These are phyloP conservation scores for Hyaloperonospora arabidopsidis DNA, from an alignment of 352 stramenopile genomes.

Conservation along the genomic window DNA sequence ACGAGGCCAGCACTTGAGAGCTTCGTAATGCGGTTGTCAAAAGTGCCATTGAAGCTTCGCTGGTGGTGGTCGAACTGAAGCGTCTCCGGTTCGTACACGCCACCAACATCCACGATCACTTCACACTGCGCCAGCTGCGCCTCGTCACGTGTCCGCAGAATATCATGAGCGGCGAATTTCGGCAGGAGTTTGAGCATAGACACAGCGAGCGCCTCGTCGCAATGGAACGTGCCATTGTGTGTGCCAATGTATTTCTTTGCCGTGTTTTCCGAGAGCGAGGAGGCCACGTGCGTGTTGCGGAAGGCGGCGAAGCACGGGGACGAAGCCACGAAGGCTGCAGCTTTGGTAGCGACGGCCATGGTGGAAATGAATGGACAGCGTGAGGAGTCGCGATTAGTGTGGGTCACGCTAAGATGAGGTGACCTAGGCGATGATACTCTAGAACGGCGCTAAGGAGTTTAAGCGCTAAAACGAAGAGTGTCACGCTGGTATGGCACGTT, in stretches of 20 bases:
- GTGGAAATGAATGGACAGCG: neutral
- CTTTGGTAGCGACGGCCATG: slow-evolving; percentile 63
- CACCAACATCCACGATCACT: slow-evolving; percentile 96
- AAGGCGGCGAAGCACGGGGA: slow-evolving; percentile 58
- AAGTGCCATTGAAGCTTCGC: slow-evolving; percentile 84
- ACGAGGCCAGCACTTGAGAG: slow-evolving; percentile 94
- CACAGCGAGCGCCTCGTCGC: slow-evolving; percentile 96
- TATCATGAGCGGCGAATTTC: slow-evolving; percentile 76
- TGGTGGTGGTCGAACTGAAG: slow-evolving; percentile 98
- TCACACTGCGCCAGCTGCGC: slow-evolving; percentile 88
- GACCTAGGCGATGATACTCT: too few species aligned
- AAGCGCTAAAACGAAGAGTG: too few species aligned
- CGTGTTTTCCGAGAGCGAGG: slow-evolving; percentile 26
- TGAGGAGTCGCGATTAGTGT: too few species aligned
- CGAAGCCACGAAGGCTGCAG: slow-evolving; percentile 53
- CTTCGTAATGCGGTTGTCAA: slow-evolving; percentile 82
- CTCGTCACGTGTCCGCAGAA: slow-evolving; percentile 86
- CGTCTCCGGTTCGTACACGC: slow-evolving; percentile 86
- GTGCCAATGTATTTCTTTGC: slow-evolving; percentile 92
- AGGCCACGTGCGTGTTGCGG: slow-evolving; percentile 44
- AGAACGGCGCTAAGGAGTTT: too few species aligned
- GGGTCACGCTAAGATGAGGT: too few species aligned
- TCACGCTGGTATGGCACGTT: too few species aligned
- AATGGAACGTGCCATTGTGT: slow-evolving; percentile 97
- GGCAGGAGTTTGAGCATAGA: slow-evolving; percentile 94